Conservation (phyloP, 192 early-diverging fungal genomes). For the Linnemannia schmuckeri region DNA sequence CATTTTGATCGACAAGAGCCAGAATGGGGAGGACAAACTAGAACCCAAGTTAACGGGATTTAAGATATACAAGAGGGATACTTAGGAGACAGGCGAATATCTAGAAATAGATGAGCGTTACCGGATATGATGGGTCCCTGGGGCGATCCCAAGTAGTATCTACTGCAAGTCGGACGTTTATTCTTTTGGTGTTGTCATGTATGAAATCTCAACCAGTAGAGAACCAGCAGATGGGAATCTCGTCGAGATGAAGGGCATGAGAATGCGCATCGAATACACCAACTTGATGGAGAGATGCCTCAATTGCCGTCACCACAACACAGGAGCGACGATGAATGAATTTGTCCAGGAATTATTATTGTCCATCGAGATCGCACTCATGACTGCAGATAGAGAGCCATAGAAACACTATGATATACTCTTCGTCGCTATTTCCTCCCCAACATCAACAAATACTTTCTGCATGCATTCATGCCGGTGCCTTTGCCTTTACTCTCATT, state of each 20-base stretch:
- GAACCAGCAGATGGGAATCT: slow-evolving; percentile 27
- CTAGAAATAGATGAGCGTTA: background rate
- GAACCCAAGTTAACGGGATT: slow-evolving; percentile 38
- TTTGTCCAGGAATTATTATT: slow-evolving; percentile 15
- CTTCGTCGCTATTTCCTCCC: background rate
- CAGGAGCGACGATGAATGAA: slow-evolving; percentile 10
- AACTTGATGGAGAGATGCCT: slow-evolving; percentile 27
- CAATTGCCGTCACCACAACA: background rate
- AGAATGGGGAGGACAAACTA: background rate
- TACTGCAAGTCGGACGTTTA: slow-evolving; percentile 14
- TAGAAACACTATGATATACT: background rate
- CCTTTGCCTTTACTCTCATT: background rate
- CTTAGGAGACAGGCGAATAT: background rate
- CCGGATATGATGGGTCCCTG: slow-evolving; percentile 27
- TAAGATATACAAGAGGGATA: slow-evolving; percentile 25
- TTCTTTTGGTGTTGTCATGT: slow-evolving; percentile 36
- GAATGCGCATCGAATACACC: slow-evolving; percentile 26
- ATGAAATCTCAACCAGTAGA: slow-evolving; percentile 34
- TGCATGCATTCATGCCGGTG: background rate
- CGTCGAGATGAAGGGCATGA: background rate
- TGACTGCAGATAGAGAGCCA: slow-evolving; percentile 1
- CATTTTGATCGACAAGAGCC: slow-evolving; percentile 17
- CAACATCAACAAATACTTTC: background rate
- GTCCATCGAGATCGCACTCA: slow-evolving; percentile 9
- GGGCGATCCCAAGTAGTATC: background rate